Percentiles rank a stretch among this genome's conserved stretches.
These are phyloP conservation scores for Penicillium cataractarum DNA, from an alignment of 495 filamentous ascomycete species.

Conservation along the genomic window DNA sequence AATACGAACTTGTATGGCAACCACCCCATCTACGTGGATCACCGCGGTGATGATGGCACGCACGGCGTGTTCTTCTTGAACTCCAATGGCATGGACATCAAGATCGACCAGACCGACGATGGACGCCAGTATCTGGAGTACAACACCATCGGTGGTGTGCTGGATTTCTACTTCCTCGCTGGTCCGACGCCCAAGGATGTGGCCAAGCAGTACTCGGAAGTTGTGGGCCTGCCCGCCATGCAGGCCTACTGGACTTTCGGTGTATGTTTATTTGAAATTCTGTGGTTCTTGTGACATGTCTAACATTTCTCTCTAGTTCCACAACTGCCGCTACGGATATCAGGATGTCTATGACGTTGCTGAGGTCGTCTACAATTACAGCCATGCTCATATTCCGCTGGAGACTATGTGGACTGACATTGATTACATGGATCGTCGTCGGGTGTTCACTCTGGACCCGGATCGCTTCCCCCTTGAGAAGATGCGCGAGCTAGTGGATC, in stretches of 20 bases:
- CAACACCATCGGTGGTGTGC: constrained; percentile 76
- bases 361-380: constrained; percentile 81
- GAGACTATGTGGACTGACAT: constrained; percentile 94
- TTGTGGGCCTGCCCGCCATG: constrained; percentile 73
- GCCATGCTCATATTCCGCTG: constrained; percentile 71
- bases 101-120: constrained; percentile 66
- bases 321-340: constrained; percentile 85
- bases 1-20: constrained; percentile 81
- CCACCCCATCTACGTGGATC: constrained; percentile 86
- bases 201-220: constrained; percentile 70
- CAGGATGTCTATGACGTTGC: constrained; percentile 76
- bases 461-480: constrained; percentile 68
- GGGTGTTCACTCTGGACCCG: constrained; percentile 75
- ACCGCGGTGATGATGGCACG: constrained; percentile 64
- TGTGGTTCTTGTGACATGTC: background rate
- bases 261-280: constrained; percentile 29
- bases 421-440: constrained; percentile 71
- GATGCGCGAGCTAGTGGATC: constrained; percentile 69
- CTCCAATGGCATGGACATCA: constrained; percentile 87
- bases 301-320: constrained; percentile 51
- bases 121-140: constrained; percentile 80
- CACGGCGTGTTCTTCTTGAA: constrained; percentile 86
- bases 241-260: constrained; percentile 87
- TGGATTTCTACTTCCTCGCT: constrained; percentile 85
- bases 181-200: constrained; percentile 75